Evolutionary conservation across 345 rosid genomes (phyloP).

Genomic region (Luvunga scandens): DNA sequence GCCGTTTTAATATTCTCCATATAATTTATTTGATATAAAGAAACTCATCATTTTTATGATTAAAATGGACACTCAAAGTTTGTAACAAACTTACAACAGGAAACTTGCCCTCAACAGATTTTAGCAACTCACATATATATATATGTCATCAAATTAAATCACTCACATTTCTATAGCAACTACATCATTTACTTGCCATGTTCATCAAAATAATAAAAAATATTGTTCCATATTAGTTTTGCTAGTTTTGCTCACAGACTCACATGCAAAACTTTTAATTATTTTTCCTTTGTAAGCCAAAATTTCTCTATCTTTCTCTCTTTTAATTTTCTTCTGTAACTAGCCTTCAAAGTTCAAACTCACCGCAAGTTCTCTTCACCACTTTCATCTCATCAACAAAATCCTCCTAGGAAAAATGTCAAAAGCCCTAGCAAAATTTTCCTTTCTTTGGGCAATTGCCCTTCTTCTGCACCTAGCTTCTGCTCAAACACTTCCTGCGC

Average conservation of each 20-base stretch:
- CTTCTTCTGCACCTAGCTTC: constrained; percentile 6
- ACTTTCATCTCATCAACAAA: not conserved
- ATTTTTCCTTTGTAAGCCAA: not conserved
- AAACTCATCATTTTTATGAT: not conserved
- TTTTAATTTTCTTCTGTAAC: not conserved
- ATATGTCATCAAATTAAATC: not conserved
- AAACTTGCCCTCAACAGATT: not conserved
- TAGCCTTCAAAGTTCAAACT: not conserved
- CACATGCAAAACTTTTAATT: not conserved
- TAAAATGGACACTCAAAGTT: not conserved
- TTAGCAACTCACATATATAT: too few relatives aligned
- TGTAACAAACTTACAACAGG: not conserved
- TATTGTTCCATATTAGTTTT: not conserved
- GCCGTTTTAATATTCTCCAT: not conserved
- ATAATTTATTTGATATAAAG: not conserved
- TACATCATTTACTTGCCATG: not conserved
- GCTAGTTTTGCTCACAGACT: not conserved
- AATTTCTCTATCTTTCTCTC: not conserved
- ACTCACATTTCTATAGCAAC: not conserved
- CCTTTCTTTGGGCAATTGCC: constrained; percentile 6
- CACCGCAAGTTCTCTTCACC: not conserved
- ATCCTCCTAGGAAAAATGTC: constrained; percentile 13
- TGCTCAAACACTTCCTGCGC: constrained; percentile 1
- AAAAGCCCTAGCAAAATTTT: not conserved
- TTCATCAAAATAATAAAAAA: not conserved